These are phyloP conservation scores for Aspergillus quadrilineatus DNA, from an alignment of 2,329 filamentous ascomycete species.

Conservation along the genomic window DNA sequence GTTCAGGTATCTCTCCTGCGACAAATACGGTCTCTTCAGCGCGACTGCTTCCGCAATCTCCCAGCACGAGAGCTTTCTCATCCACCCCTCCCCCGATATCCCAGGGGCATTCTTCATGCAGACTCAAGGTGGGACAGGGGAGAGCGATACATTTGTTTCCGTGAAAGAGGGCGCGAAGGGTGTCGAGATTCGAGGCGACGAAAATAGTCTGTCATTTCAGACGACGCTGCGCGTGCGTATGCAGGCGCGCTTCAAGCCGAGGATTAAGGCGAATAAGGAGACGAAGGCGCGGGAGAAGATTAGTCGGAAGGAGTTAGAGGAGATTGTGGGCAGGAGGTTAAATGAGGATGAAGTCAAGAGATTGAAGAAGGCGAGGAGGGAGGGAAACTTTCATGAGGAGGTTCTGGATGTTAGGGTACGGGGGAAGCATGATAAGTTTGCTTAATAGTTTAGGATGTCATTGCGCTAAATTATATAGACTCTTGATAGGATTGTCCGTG, in stretches of 20 bases:
- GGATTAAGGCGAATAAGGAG: slow-evolving; percentile 74
- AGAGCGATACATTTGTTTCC: slow-evolving; percentile 68
- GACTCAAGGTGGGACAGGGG: slow-evolving; percentile 48
- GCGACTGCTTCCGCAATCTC: slow-evolving; percentile 80
- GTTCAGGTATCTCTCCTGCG: slow-evolving; percentile 75
- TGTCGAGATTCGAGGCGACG: slow-evolving; percentile 74
- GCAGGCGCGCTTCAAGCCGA: slow-evolving; percentile 92
- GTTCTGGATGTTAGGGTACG: slow-evolving; percentile 21
- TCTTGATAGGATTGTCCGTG: too few relatives aligned
- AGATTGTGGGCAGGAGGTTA: slow-evolving; percentile 70
- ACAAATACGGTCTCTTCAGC: slow-evolving; percentile 75
- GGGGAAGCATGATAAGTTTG: slow-evolving; percentile 24
- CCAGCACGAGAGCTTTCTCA: slow-evolving; percentile 75
- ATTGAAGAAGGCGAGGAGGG: slow-evolving; percentile 76
- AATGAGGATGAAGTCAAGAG: slow-evolving; percentile 82
- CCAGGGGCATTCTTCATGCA: slow-evolving; percentile 73
- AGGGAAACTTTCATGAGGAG: slow-evolving; percentile 54
- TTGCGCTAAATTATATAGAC: too few relatives aligned
- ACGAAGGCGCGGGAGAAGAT: slow-evolving; percentile 83
- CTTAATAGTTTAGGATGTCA: slow-evolving; percentile 7
- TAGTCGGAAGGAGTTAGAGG: slow-evolving; percentile 79
- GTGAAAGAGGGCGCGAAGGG: slow-evolving; percentile 53
- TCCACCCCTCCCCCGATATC: slow-evolving; percentile 62
- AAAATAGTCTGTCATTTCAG: slow-evolving; percentile 63
- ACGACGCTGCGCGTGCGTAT: slow-evolving; percentile 81